Percentiles rank a stretch among this genome's conserved stretches.
Conservation (phyloP, 495 filamentous ascomycete genomes). For the Apiosordaria backusii region DNA sequence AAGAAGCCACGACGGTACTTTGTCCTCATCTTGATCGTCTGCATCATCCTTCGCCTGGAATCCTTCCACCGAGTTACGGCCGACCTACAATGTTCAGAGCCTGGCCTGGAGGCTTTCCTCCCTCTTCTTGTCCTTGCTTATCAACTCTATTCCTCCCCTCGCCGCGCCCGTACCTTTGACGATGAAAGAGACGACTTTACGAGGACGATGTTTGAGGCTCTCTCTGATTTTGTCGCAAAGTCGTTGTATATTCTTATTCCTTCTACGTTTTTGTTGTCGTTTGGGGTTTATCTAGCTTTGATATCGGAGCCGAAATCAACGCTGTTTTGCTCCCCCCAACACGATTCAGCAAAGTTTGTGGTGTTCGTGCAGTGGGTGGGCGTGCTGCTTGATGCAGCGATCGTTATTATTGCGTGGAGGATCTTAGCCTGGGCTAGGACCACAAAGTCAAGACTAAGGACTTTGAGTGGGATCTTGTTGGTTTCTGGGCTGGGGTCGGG, state of each 20-base stretch:
- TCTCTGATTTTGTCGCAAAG: conserved; percentile 34
- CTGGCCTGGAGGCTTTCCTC: conserved; percentile 44
- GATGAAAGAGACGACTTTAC: conserved; percentile 39
- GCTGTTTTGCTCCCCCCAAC: conserved; percentile 40
- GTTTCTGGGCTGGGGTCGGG: conserved; percentile 23
- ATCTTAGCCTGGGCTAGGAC: conserved; percentile 47
- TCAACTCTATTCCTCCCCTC: conserved; percentile 36
- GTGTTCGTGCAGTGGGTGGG: conserved; percentile 37
- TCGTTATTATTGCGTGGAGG: conserved; percentile 42
- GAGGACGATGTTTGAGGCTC: conserved; percentile 35
- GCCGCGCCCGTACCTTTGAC: conserved; percentile 15
- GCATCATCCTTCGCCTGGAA: conserved; percentile 43
- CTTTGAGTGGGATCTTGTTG: conserved; percentile 37
- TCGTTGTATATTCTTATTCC: conserved; percentile 30
- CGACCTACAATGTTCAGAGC: conserved; percentile 41
- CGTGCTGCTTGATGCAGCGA: conserved; percentile 39
- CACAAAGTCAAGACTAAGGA: conserved; percentile 39
- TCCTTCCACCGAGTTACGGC: conserved; percentile 35
- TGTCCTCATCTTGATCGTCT: conserved; percentile 37
- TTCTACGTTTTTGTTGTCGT: conserved; percentile 30
- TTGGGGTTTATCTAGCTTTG: conserved; percentile 29
- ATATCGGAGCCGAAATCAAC: conserved; percentile 33
- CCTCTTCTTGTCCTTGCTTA: conserved; percentile 37
- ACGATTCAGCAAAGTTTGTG: conserved; percentile 28
- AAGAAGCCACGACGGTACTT: conserved; percentile 43